Evolutionary conservation across 176 grass and related monocot genomes (phyloP), one percentile per base, ranked within the genome.

Genomic region (Typha latifolia): DNA sequence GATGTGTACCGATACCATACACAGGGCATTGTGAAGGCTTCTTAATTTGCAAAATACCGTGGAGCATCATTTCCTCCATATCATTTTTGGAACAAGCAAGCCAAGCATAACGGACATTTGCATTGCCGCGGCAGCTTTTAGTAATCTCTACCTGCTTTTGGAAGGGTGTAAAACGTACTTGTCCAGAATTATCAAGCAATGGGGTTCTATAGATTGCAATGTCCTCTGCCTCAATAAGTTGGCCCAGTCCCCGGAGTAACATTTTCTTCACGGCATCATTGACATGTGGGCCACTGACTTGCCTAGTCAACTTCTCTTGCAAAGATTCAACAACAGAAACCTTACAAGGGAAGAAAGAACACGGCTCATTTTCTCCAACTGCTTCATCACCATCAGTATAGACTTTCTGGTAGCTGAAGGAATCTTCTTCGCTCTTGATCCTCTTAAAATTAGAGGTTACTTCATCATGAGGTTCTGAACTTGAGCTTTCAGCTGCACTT

Each of bases 21-120:
- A 73, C 53, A 68, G 78, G 79, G 9, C 76, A 76, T 29, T 70
- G 85, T 14, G 53, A 12, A 68, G 85, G 76, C 67, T 72, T 92
- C 56, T 67, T 62, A 84, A 87, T 69, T 72, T 74, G 49, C 63
- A 93, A 67, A 49, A 78, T 32, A 10, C 84, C 79, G 64, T 63
- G 74, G 72, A 78, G 37, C 81, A 89, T 91, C 94, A 99, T 87
- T 64, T 83, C 85, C 64, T 93, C 73, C 72, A 90, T 70, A 9
- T 51, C 47, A 32, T 64, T 69, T 83, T 87, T 99, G 22, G 94
- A 82, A 71, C 82, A 90, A 74, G 94, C 49, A 71, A 93, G 80
- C 94, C 94, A 99, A 18, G 89, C 94, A 72, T 99, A 99, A 61
- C 86, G 89, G 31, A 99, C 84, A 81, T 99, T 99, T 61, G 94